These are phyloP conservation scores for Colletotrichum aenigma DNA, from an alignment of 2,329 filamentous ascomycete genomes.

Conservation along the genomic window DNA sequence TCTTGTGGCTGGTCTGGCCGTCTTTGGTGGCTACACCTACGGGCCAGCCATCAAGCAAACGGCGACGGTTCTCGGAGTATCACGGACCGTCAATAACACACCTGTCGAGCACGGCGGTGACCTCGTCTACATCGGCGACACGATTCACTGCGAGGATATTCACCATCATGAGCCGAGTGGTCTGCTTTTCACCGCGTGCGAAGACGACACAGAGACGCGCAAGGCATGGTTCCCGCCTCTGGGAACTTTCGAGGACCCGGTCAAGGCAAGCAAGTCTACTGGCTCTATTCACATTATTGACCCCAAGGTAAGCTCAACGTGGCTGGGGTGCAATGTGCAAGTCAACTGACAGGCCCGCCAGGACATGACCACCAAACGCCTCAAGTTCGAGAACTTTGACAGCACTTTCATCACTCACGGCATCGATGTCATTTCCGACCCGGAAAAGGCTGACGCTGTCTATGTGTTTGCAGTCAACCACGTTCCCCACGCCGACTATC, in stretches of 20 bases:
- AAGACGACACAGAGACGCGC: slow-evolving; percentile 43
- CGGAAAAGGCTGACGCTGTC: slow-evolving; percentile 43
- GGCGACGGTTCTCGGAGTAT: slow-evolving; percentile 27
- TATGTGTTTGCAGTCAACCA: slow-evolving; percentile 69
- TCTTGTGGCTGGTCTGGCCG: slow-evolving; percentile 7
- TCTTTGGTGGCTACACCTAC: slow-evolving; percentile 7
- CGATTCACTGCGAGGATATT: slow-evolving; percentile 63
- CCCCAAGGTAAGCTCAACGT: slow-evolving; percentile 44
- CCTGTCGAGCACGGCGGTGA: slow-evolving; percentile 26
- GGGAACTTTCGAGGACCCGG: slow-evolving; percentile 42
- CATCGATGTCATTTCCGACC: slow-evolving; percentile 62
- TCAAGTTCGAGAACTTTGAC: slow-evolving; percentile 55
- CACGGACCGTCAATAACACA: slow-evolving; percentile 27
- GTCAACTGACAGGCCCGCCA: slow-evolving; percentile 25
- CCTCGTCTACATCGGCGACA: slow-evolving; percentile 52
- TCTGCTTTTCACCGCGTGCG: slow-evolving; percentile 61
- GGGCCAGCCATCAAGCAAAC: neutral
- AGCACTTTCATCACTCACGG: slow-evolving; percentile 63
- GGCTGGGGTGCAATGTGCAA: neutral
- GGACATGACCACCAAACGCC: slow-evolving; percentile 29
- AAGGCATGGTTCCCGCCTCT: slow-evolving; percentile 59
- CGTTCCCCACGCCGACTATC: slow-evolving; percentile 45
- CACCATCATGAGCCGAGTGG: slow-evolving; percentile 56
- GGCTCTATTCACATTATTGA: slow-evolving; percentile 59
- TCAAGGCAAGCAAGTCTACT: slow-evolving; percentile 34